Evolutionary conservation across 805 yeast genomes (phyloP).

Genomic region (Kuraishia piskuri): DNA sequence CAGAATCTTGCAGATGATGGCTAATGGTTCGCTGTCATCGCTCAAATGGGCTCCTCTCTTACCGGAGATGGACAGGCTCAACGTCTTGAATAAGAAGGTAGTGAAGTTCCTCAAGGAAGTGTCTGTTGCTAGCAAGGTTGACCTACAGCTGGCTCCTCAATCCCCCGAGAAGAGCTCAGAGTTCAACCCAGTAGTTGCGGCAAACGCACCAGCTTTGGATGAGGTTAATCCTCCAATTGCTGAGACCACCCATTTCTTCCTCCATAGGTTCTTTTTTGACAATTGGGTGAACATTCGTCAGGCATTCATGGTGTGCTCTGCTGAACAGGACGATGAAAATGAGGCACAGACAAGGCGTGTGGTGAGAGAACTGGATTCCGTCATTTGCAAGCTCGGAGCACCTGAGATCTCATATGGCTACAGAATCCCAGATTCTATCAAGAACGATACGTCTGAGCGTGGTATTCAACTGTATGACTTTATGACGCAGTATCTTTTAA

Average conservation of each 20-base stretch:
- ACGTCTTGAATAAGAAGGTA: conserved; percentile 28
- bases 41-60: conserved; percentile 56
- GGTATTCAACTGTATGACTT: conserved; percentile 57
- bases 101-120: conserved; percentile 29
- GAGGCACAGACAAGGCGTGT: not conserved
- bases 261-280: conserved; percentile 43
- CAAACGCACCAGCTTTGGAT: not conserved
- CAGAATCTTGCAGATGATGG: conserved; percentile 77
- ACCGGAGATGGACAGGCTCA: conserved; percentile 30
- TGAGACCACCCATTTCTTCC: conserved; percentile 1
- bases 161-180: not conserved
- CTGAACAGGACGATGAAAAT: not conserved
- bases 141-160: not conserved
- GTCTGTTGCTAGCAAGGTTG: conserved; percentile 4
- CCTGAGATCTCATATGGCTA: conserved; percentile 10
- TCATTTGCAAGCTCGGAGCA: not conserved
- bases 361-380: not conserved
- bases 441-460: conserved; percentile 34
- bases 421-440: conserved; percentile 46
- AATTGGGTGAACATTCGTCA: conserved; percentile 27
- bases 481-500: conserved; percentile 57
- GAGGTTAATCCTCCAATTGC: not conserved
- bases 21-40: conserved; percentile 65
- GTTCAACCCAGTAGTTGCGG: not conserved
- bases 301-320: not conserved